Conservation (phyloP, 2,329 filamentous ascomycete species). For the Pseudopithomyces chartarum region DNA sequence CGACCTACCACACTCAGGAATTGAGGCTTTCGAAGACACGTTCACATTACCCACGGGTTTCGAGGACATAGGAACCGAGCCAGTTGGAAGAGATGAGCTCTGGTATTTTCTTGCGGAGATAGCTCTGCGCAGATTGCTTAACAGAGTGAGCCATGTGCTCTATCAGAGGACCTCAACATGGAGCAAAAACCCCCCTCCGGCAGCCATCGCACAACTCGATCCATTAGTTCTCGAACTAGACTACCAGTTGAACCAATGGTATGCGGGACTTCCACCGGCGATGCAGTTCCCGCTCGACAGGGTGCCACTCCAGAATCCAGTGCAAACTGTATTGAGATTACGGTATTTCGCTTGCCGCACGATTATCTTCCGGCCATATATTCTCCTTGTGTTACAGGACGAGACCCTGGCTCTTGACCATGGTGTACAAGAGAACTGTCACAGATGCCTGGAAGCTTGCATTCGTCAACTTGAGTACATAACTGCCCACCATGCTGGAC, state of each 20-base stretch:
- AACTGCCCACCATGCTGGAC: conserved; percentile 77
- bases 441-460: conserved; percentile 80
- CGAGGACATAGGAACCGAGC: conserved; percentile 68
- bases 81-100: conserved; percentile 73
- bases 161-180: conserved; percentile 67
- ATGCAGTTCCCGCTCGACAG: conserved; percentile 78
- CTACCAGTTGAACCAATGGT: conserved; percentile 84
- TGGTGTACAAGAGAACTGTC: conserved; percentile 75
- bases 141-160: conserved; percentile 78
- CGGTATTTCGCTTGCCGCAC: conserved; percentile 85
- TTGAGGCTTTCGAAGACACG: conserved; percentile 80
- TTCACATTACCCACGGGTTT: conserved; percentile 80
- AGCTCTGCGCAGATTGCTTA: conserved; percentile 75
- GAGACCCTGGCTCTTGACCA: conserved; percentile 74
- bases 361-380: conserved; percentile 85
- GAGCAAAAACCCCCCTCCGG: conserved; percentile 51
- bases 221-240: conserved; percentile 81
- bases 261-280: conserved; percentile 74
- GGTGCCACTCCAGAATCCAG: conserved; percentile 69
- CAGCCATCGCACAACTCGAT: conserved; percentile 73
- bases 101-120: conserved; percentile 90
- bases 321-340: conserved; percentile 78
- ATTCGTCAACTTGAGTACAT: conserved; percentile 81
- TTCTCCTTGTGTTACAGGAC: conserved; percentile 78
- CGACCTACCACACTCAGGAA: conserved; percentile 80